These are phyloP conservation scores for Lasiosphaeria ovina DNA, from an alignment of 495 filamentous ascomycete genomes.

Conservation along the genomic window DNA sequence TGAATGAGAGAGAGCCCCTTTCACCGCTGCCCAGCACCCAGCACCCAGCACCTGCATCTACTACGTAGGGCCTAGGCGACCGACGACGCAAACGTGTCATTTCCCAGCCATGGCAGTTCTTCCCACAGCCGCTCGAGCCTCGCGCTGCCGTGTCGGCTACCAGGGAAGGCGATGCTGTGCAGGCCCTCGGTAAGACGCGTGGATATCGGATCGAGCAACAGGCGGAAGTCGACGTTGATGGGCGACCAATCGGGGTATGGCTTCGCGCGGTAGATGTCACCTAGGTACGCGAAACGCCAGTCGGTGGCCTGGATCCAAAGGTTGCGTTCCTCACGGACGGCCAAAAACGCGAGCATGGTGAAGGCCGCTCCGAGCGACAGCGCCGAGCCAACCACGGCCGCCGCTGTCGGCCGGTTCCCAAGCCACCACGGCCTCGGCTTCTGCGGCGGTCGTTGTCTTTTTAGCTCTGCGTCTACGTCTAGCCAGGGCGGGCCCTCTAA, in stretches of 20 bases:
- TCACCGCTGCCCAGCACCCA: no score
- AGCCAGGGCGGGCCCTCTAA: background rate
- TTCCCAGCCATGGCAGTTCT: no score
- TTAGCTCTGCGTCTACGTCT: no score
- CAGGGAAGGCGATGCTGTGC: conserved; percentile 1
- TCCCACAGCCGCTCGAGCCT: no score
- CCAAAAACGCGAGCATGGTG: conserved; percentile 14
- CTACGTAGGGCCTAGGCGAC: no score
- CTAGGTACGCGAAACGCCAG: conserved; percentile 18
- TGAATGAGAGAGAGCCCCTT: no score
- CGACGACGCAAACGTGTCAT: no score
- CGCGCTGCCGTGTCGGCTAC: no score
- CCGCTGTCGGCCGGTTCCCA: conserved; percentile 2
- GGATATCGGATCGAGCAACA: conserved; percentile 12
- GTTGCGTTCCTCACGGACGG: conserved; percentile 19
- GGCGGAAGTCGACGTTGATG: conserved; percentile 15
- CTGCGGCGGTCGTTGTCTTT: background rate
- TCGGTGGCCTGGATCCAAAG: conserved; percentile 21
- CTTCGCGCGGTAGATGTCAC: conserved; percentile 6
- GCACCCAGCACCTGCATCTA: no score
- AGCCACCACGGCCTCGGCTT: background rate
- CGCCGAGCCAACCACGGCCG: conserved; percentile 9
- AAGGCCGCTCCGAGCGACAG: conserved; percentile 2
- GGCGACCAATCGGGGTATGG: conserved; percentile 20
- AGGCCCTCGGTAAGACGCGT: background rate